A percentile compares a stretch with the other conserved stretches of the same genome.
Evolutionary conservation across 1,284 basidiomycete genomes (phyloP).

Genomic region (Xanthoconium separans): DNA sequence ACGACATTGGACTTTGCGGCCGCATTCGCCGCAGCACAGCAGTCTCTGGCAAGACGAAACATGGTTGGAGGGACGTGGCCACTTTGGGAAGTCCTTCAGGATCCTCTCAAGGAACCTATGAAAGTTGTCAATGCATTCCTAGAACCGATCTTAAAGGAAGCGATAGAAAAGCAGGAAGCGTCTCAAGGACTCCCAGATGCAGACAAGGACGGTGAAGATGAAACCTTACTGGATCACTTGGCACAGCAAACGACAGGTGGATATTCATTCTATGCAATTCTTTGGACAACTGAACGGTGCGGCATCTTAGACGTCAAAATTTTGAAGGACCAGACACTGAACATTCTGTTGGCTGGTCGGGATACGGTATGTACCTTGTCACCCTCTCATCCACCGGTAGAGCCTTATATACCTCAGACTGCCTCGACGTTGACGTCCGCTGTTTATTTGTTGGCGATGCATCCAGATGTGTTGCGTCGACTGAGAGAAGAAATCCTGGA

Average conservation of each 20-base stretch:
- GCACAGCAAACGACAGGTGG: conserved; percentile 49
- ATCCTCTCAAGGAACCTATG: conserved; percentile 38
- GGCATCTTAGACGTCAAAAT: conserved; percentile 31
- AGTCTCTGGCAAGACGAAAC: conserved; percentile 29
- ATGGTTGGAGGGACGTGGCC: conserved; percentile 41
- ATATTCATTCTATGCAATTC: conserved; percentile 27
- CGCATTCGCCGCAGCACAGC: conserved; percentile 37
- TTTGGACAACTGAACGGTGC: conserved; percentile 34
- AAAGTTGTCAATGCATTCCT: conserved; percentile 39
- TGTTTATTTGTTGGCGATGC: conserved; percentile 53
- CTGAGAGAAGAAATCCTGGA: conserved; percentile 55
- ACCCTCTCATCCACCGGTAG: conserved; percentile 8
- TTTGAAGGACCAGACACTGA: conserved; percentile 41
- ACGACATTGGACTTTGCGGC: conserved; percentile 33
- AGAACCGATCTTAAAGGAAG: conserved; percentile 33
- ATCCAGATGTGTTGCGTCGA: conserved; percentile 44
- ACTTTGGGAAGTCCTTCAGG: conserved; percentile 37
- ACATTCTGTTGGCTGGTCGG: conserved; percentile 44
- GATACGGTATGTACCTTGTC: conserved; percentile 35
- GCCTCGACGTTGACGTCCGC: conserved; percentile 51
- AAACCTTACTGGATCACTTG: conserved; percentile 51
- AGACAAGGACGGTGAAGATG: conserved; percentile 33
- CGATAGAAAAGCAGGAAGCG: conserved; percentile 31
- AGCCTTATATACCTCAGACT: conserved; percentile 37
- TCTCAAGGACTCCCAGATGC: conserved; percentile 16